phyloP scores from a whole-genome alignment of 1,284 basidiomycete genomes.

The Ustilago trichophora region DNA sequence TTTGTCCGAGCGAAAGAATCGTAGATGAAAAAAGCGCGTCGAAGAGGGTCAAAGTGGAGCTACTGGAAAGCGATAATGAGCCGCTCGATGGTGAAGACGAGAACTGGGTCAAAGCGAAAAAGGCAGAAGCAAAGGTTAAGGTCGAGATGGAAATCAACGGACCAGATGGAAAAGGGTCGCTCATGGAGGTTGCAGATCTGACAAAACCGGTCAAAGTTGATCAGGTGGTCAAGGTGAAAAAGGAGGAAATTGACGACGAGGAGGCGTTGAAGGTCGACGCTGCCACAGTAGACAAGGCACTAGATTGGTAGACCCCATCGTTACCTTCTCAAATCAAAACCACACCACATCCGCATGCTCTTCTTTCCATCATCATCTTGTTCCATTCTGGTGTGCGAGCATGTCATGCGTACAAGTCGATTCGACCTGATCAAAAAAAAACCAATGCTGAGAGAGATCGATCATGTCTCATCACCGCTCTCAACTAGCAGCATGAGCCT shows the following conservation, averaged over 20 bases:
- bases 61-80: constrained; percentile 26
- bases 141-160: constrained; percentile 32
- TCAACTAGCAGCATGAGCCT: constrained; percentile 26
- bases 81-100: background rate
- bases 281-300: constrained; percentile 10
- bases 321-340: background rate
- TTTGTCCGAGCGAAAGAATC: constrained; percentile 54
- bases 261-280: constrained; percentile 5
- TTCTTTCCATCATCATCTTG: too few species aligned
- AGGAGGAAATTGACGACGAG: constrained; percentile 9
- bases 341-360: background rate
- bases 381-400: too few species aligned
- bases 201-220: background rate
- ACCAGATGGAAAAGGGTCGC: background rate
- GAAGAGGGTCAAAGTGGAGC: constrained; percentile 43
- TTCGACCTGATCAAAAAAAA: too few species aligned
- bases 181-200: constrained; percentile 13
- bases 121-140: constrained; percentile 12
- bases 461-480: too few species aligned
- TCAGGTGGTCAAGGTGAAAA: constrained; percentile 3
- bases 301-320: constrained; percentile 27
- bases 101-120: constrained; percentile 21
- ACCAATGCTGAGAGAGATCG: too few species aligned
- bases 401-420: too few species aligned
- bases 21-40: constrained; percentile 45